Conservation (phyloP, 2,329 filamentous ascomycete species). For the Sporothrix globosa region DNA sequence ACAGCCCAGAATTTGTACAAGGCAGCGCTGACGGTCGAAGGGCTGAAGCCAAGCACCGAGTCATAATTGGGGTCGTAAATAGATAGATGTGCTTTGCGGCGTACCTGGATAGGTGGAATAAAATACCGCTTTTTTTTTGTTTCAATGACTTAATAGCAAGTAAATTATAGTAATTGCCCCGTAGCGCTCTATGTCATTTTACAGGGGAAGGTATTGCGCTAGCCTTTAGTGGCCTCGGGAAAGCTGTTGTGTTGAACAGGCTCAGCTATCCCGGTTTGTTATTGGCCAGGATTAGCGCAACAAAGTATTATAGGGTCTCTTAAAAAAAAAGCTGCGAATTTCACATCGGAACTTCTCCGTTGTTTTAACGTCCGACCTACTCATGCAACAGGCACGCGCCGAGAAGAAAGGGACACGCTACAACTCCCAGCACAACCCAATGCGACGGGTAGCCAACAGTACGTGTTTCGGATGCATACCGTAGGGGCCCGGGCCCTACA, state of each 20-base stretch:
- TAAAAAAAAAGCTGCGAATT: slow-evolving; percentile 7
- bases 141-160: no score
- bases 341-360: slow-evolving; percentile 9
- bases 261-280: neutral
- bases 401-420: slow-evolving; percentile 11
- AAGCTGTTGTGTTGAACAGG: neutral
- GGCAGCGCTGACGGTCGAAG: slow-evolving; percentile 37
- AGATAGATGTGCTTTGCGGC: neutral
- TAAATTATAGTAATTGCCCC: no score
- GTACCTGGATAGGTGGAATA: neutral
- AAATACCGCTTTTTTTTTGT: neutral
- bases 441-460: slow-evolving; percentile 22
- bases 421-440: neutral
- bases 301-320: neutral
- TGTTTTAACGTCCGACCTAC: neutral
- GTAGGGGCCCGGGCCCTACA: slow-evolving; percentile 39
- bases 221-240: neutral
- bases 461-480: slow-evolving; percentile 39
- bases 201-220: neutral
- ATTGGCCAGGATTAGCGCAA: slow-evolving; percentile 14
- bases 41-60: slow-evolving; percentile 36
- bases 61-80: neutral
- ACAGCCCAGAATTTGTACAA: slow-evolving; percentile 57
- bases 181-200: neutral
- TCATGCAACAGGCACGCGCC: neutral